Base-by-base conservation (phyloP, 345 rosid genomes). In the Arabidopsis thaliana region DNA sequence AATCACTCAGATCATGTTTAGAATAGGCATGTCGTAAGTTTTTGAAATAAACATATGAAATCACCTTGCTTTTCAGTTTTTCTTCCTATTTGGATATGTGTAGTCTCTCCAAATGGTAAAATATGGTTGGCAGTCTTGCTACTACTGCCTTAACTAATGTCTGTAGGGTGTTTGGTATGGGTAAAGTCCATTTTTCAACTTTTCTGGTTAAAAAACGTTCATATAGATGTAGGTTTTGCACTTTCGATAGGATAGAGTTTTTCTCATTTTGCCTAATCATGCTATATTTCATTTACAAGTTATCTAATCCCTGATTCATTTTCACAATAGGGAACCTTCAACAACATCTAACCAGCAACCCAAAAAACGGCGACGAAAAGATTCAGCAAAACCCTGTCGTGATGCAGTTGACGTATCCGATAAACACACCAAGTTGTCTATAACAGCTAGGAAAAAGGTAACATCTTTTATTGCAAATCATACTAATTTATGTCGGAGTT, bases 341-440 rank as follows among this genome's bases (percentile, higher is more conserved):
- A 73, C 75, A 51, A 66, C 72, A 73, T 81, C 93, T 59, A 79
- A 71, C 72, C 87, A 86, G 78, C 94, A 89, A 74, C 85, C 82
- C 6, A 93, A 88, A 83, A 93, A 89, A 84, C 82, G 96, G 85
- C 80, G 87, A 81, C 85, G 91, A 75, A 93, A 83, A 82, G 97
- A 91, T 72, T 67, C 82, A 55, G 64, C 61, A 33, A 89, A 86
- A 74, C 75, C 84, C 49, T 69, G 40, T 51, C 75, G 79, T 49
- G 92, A 86, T 78, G 79, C 41, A 81, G 87, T 76, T 74, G 79
- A 38, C 50, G 52, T 64, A 55, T 28, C 80, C 12, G 60, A 82
- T 78, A 94, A 86, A 80, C 89, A 84, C 60, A 82, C 58, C 40
- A 94, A 85, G 74, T 42, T 82, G 65, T 68, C 80, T 69, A 83